Percentiles rank a stretch among this genome's conserved stretches.
Evolutionary conservation across 2,329 filamentous ascomycete genomes (phyloP).

Genomic region (Claviceps sp.): DNA sequence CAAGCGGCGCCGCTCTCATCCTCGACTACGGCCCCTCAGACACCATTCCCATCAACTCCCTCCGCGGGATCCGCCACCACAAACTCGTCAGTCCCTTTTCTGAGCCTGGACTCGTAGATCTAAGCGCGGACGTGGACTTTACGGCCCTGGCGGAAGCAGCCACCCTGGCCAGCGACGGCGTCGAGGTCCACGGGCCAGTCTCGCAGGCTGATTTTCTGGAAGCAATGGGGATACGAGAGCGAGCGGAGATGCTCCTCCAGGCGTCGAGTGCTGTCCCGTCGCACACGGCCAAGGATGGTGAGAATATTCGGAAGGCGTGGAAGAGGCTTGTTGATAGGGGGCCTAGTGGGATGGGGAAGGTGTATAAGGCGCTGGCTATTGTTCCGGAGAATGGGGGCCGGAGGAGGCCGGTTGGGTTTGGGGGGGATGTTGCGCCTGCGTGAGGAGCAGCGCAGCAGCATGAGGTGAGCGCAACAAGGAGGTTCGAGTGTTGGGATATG

Average conservation of each 20-base stretch:
- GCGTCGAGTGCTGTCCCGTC: slow-evolving; percentile 23
- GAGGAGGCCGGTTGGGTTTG: slow-evolving; percentile 80
- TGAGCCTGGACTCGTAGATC: slow-evolving; percentile 68
- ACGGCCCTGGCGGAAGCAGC: slow-evolving; percentile 72
- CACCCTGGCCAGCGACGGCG: slow-evolving; percentile 56
- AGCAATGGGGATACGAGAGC: slow-evolving; percentile 69
- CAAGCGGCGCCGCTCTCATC: slow-evolving; percentile 82
- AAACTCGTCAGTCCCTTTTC: slow-evolving; percentile 64
- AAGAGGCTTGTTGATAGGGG: slow-evolving; percentile 72
- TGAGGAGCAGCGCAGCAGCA: not conserved
- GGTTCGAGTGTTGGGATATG: too few relatives aligned
- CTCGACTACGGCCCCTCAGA: slow-evolving; percentile 81
- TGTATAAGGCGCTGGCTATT: slow-evolving; percentile 90
- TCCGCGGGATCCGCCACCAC: slow-evolving; percentile 78
- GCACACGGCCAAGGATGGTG: slow-evolving; percentile 34
- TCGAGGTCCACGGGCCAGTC: slow-evolving; percentile 88
- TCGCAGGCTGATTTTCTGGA: slow-evolving; percentile 71
- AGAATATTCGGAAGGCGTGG: slow-evolving; percentile 55
- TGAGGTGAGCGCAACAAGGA: too few relatives aligned
- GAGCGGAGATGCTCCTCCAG: slow-evolving; percentile 54
- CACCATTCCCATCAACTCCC: slow-evolving; percentile 72
- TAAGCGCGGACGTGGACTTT: slow-evolving; percentile 92
- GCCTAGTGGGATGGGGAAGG: slow-evolving; percentile 77
- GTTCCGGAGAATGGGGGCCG: slow-evolving; percentile 64
- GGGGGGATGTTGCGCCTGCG: slow-evolving; percentile 43